Base-by-base conservation (phyloP, 2,329 filamentous ascomycete species). In the Arthrinium puccinioides region DNA sequence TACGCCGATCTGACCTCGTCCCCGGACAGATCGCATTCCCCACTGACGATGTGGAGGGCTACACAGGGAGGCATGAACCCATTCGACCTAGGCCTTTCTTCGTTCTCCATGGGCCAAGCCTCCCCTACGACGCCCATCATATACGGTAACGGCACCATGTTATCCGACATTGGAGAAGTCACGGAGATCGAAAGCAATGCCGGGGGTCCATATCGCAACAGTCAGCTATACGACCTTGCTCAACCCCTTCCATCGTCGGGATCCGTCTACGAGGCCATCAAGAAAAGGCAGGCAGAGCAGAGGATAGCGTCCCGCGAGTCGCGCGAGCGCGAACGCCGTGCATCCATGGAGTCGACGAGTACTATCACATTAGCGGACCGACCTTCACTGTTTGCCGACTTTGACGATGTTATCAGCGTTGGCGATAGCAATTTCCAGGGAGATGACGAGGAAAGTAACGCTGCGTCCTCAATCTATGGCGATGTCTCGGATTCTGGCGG, bases 101-200 rank as follows among this genome's bases (percentile, higher is more conserved):
- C 54, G 37, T 68, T 66, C 46, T 53, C 59, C 27, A 53, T 66
- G 7, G 64, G 66, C 1, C 63, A 70, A 6, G 56, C 72, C 21
- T 65, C 69, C 11, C 72, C 73, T 21, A 70, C 68, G 1, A 82
- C 78, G 0, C 78, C 78, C 7, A 82, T 82, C 42, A 81, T 82
- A 44, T 82, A 82, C 46, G 78, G 78, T 36, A 82, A 82, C 48
- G 78, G 78, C 30, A 82, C 78, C 29, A 82, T 82, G 77, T 56
- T 82, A 30, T 82, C 77, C 5, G 78, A 82, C 53, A 82, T 82
- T 57, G 69, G 69, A 32, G 70, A 72, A 54, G 69, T 73, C 15
- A 74, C 69, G 23, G 70, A 73, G 53, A 67, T 59, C 16, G 70
- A 74, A 49, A 71, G 67, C 48, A 69, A 66, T 3, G 54, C 58